Percentiles rank a stretch among this genome's conserved stretches.
Conservation (phyloP, 2,329 filamentous ascomycete genomes). For the Colletotrichum nymphaeae region DNA sequence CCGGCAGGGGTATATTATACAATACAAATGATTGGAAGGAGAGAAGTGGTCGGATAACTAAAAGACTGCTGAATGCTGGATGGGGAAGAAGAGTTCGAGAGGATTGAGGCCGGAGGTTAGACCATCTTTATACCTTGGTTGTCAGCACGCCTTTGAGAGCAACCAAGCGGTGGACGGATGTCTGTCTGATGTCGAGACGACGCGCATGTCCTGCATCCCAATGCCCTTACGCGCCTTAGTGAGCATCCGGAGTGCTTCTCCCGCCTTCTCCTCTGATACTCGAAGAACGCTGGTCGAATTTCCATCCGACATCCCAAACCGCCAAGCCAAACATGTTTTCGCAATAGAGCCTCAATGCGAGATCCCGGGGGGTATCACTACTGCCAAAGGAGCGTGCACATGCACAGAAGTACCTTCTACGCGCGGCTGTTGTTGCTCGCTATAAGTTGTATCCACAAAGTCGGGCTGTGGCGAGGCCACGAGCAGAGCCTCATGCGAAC, state of each 20-base stretch:
- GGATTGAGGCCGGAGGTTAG: neutral
- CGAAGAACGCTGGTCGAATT: neutral
- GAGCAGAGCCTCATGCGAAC: constrained; percentile 32
- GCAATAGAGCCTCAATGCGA: constrained; percentile 13
- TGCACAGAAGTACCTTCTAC: neutral
- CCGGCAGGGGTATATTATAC: constrained; percentile 34
- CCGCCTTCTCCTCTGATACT: neutral
- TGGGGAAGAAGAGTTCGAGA: neutral
- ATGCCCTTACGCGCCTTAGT: neutral
- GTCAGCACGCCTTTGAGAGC: neutral
- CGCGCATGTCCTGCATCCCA: neutral
- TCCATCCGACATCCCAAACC: constrained; percentile 21
- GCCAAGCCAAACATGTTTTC: constrained; percentile 31
- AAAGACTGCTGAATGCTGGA: constrained; percentile 25
- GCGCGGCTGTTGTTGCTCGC: neutral
- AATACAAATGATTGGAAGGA: constrained; percentile 32
- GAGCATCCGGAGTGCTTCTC: neutral
- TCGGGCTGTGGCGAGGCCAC: constrained; percentile 1
- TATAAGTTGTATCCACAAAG: neutral
- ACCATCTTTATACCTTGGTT: constrained; percentile 23
- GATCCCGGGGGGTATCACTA: neutral
- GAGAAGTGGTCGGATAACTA: constrained; percentile 16
- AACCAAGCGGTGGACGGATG: neutral
- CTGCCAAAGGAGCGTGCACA: neutral
- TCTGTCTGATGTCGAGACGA: constrained; percentile 28